These are phyloP conservation scores for Termitomyces sp. DNA, from an alignment of 768 basidiomycete genomes.

Conservation along the genomic window DNA sequence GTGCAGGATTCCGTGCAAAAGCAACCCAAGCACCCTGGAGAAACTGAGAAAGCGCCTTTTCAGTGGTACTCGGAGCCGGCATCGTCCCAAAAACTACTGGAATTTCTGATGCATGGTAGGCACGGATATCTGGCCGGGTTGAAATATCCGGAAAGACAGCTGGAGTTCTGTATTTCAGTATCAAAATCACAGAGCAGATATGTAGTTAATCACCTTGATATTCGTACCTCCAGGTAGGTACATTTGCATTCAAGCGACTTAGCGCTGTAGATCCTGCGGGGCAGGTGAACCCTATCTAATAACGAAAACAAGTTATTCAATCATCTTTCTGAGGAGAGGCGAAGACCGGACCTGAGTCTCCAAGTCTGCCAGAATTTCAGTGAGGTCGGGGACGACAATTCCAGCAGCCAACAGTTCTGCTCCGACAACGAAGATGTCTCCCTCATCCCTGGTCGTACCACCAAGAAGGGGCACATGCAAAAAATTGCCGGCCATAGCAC, in stretches of 20 bases:
- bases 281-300: constrained; percentile 22
- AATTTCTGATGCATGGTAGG: constrained; percentile 34
- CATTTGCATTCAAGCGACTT: constrained; percentile 21
- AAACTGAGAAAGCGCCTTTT: constrained; percentile 24
- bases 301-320: background rate
- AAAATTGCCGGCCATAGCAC: constrained; percentile 16
- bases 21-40: constrained; percentile 35
- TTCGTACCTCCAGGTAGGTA: constrained; percentile 16
- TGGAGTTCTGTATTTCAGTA: constrained; percentile 3
- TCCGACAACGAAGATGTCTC: constrained; percentile 27
- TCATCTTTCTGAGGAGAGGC: background rate
- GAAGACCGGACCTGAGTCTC: constrained; percentile 21
- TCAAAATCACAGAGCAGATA: background rate
- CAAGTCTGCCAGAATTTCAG: constrained; percentile 23
- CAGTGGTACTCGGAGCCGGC: constrained; percentile 17
- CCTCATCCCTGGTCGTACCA: constrained; percentile 29
- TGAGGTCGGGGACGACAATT: constrained; percentile 22
- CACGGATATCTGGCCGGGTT: constrained; percentile 25
- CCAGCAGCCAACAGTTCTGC: constrained; percentile 21
- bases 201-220: constrained; percentile 18
- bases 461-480: constrained; percentile 15
- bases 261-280: constrained; percentile 20
- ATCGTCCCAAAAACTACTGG: constrained; percentile 35
- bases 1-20: constrained; percentile 33
- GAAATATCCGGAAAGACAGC: constrained; percentile 33